phyloP scores from a whole-genome alignment of 2,329 filamentous ascomycete genomes.

The Cladobotryum mycophilum region DNA sequence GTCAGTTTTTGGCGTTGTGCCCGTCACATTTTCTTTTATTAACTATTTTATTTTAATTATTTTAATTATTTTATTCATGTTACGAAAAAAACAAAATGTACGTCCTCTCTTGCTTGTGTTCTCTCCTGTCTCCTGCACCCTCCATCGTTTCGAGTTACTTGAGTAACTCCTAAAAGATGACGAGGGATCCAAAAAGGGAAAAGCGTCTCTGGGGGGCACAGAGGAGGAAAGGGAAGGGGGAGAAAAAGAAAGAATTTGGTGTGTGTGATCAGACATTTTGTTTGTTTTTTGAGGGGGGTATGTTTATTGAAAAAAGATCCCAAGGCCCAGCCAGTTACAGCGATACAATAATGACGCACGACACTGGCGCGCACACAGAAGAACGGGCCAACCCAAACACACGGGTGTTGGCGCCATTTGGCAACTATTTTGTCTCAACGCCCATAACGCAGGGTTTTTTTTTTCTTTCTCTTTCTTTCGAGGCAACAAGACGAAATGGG shows the following conservation, averaged over 20 bases:
- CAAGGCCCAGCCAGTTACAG: not conserved
- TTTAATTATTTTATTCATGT: no score
- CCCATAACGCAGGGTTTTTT: not conserved
- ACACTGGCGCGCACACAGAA: not conserved
- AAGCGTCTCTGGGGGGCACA: not conserved
- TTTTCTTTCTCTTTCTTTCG: no score
- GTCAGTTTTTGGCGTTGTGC: no score
- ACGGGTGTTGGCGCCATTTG: not conserved
- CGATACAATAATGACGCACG: not conserved
- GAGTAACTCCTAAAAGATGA: not conserved
- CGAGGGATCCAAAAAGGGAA: not conserved
- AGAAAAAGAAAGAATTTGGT: not conserved
- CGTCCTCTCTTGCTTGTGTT: no score
- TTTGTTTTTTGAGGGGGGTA: no score
- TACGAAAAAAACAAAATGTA: no score
- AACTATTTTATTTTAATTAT: no score
- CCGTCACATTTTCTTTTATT: no score
- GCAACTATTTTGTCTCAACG: not conserved
- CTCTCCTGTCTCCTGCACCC: not conserved
- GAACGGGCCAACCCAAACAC: not conserved
- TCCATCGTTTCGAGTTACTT: not conserved
- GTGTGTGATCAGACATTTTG: conserved; percentile 1
- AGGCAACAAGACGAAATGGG: no score
- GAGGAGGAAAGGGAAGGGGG: no score
- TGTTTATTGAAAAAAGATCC: no score